Conservation (phyloP, 257 asterid species). For the Leonotis leonurus region DNA sequence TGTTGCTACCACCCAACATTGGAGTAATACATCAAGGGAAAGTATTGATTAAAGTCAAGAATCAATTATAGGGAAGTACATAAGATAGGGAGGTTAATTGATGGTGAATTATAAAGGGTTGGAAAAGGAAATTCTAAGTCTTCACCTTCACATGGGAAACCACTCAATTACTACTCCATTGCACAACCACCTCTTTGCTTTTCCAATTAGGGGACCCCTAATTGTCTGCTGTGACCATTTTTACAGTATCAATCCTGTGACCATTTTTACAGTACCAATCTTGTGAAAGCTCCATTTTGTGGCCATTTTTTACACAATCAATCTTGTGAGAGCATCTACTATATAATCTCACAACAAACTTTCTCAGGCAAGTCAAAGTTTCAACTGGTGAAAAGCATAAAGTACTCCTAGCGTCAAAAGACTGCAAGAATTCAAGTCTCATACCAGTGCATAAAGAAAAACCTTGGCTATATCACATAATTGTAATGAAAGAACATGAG, state of each 20-base stretch:
- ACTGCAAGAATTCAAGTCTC: conserved; percentile 11
- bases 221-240: conserved; percentile 34
- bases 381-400: conserved; percentile 20
- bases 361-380: conserved; percentile 18
- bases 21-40: neutral
- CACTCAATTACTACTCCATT: conserved; percentile 51
- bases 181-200: conserved; percentile 20
- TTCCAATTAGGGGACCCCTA: conserved; percentile 22
- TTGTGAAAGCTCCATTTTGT: too few relatives aligned
- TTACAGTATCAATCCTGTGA: conserved; percentile 17
- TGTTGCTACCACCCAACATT: too few relatives aligned
- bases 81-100: conserved; percentile 19
- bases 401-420: conserved; percentile 16
- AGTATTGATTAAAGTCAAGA: neutral
- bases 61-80: conserved; percentile 13
- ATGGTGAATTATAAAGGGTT: conserved; percentile 22
- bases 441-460: too few relatives aligned
- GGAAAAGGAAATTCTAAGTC: conserved; percentile 9
- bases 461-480: neutral
- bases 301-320: too few relatives aligned
- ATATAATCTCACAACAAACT: conserved; percentile 14
- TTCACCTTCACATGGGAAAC: conserved; percentile 54
- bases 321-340: conserved; percentile 19
- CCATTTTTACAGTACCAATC: conserved; percentile 17
- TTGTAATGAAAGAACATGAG: neutral